Evolutionary conservation across 1,284 basidiomycete species (phyloP), one percentile per base, ranked within the genome.

Genomic region (Dichomitus squalens): DNA sequence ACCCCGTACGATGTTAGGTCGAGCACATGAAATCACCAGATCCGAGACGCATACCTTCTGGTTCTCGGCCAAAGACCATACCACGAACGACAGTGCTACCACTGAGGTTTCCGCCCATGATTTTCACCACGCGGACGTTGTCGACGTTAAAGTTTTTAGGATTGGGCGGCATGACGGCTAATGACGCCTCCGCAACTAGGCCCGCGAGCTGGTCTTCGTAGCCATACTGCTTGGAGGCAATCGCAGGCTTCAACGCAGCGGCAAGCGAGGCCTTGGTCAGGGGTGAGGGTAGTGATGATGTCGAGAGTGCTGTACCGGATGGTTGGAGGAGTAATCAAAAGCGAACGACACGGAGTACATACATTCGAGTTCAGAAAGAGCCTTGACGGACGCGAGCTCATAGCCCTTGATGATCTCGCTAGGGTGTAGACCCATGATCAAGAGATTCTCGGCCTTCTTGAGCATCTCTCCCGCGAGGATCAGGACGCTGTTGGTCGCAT

Each of bases 191-290:
- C 14, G 96, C 93, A 3, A 98, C 95, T 5, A 99, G 84, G 1
- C 82, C 75, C 0, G 95, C 84, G 0, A 99, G 82, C 38, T 84
- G 80, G 55, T 94, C 90, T 75, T 99, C 97, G 48, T 87, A 87
- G 7, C 96, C 96, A 63, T 98, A 98, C 74, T 99, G 96, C 76
- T 99, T 99, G 50, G 96, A 93, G 5, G 96, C 96, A 66, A 99
- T 93, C 12, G 93, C 87, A 12, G 97, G 94, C 65, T 90, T 90
- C 49, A 99, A 84, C 2, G 96, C 94, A 8, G 83, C 78, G 12
- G 88, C 81, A 8, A 99, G 88, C 6, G 92, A 82, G n/a, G 84
- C 70, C 12, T 82, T 80, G 8, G 93, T 92, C 21, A 96, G 80
- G 0, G 96, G 94, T 9, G 85, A 85, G 4, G 93, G 86, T 8